These are phyloP conservation scores for Raphidocelis subcapitata DNA, from an alignment of 139 green algal genomes.

Conservation along the genomic window DNA sequence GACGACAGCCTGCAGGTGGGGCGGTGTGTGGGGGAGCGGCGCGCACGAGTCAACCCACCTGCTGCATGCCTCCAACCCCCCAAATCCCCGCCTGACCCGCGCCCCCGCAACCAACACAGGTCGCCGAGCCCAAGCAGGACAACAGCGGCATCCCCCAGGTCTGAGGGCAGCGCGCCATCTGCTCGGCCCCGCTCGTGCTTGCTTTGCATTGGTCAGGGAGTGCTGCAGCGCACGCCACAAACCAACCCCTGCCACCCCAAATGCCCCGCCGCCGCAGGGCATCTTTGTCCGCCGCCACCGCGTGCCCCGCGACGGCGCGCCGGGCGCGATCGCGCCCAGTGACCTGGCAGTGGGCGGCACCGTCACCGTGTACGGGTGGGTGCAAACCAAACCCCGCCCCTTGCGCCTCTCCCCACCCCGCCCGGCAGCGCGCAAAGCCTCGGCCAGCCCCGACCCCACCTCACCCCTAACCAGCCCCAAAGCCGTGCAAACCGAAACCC, in stretches of 20 bases:
- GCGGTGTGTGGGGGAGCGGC: too few species aligned
- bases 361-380: conserved; percentile 75
- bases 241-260: not conserved
- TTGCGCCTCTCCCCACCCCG: too few species aligned
- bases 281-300: conserved; percentile 84
- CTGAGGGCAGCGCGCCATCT: too few species aligned
- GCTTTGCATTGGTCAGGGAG: not conserved
- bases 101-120: conserved; percentile 1
- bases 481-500: too few species aligned
- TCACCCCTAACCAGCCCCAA: too few species aligned
- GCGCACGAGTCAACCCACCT: too few species aligned
- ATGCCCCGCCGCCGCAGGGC: conserved; percentile 60
- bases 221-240: not conserved
- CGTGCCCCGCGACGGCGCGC: conserved; percentile 52
- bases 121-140: conserved; percentile 82
- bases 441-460: too few species aligned
- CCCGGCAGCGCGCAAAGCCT: too few species aligned
- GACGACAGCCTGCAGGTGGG: conserved; percentile 78
- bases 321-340: conserved; percentile 34
- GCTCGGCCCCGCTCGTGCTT: not conserved
- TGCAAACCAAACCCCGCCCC: too few species aligned
- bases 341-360: conserved; percentile 78
- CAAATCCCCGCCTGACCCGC: too few species aligned
- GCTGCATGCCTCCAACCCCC: too few species aligned
- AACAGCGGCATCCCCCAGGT: conserved; percentile 88